phyloP scores from a whole-genome alignment of 768 basidiomycete genomes.

The Termitomyces sp. region DNA sequence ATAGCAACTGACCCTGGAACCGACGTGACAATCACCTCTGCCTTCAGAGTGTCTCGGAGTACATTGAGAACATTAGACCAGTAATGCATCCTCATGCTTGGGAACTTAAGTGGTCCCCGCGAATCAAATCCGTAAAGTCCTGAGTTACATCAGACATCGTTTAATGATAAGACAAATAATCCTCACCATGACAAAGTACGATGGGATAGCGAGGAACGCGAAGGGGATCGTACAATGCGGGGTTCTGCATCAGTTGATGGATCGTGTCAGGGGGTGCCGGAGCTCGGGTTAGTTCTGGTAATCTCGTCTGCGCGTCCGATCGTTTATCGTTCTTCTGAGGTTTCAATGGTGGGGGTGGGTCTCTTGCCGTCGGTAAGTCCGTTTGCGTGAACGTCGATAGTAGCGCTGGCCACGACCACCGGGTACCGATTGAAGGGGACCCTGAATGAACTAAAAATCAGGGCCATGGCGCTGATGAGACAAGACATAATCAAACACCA shows the following conservation, averaged over 20 bases:
- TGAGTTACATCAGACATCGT: slow-evolving; percentile 22
- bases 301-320: slow-evolving; percentile 7
- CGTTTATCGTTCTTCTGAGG: slow-evolving; percentile 9
- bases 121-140: slow-evolving; percentile 96
- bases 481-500: neutral
- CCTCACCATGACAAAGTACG: slow-evolving; percentile 91
- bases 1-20: slow-evolving; percentile 76
- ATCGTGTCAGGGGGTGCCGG: slow-evolving; percentile 42
- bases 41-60: slow-evolving; percentile 76
- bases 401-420: slow-evolving; percentile 25
- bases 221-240: slow-evolving; percentile 73
- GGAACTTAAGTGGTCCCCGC: slow-evolving; percentile 77
- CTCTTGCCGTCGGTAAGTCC: slow-evolving; percentile 10
- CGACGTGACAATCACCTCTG: slow-evolving; percentile 93
- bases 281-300: slow-evolving; percentile 18
- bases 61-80: slow-evolving; percentile 88
- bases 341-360: slow-evolving; percentile 17
- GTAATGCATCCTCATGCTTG: slow-evolving; percentile 85
- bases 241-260: slow-evolving; percentile 70
- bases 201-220: slow-evolving; percentile 85
- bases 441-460: slow-evolving; percentile 1
- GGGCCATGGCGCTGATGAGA: neutral
- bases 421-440: slow-evolving; percentile 11
- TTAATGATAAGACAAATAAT: neutral
- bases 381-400: slow-evolving; percentile 18